Base-by-base conservation (phyloP, 108 stramenopile species). In the Chaetoceros muelleri region DNA sequence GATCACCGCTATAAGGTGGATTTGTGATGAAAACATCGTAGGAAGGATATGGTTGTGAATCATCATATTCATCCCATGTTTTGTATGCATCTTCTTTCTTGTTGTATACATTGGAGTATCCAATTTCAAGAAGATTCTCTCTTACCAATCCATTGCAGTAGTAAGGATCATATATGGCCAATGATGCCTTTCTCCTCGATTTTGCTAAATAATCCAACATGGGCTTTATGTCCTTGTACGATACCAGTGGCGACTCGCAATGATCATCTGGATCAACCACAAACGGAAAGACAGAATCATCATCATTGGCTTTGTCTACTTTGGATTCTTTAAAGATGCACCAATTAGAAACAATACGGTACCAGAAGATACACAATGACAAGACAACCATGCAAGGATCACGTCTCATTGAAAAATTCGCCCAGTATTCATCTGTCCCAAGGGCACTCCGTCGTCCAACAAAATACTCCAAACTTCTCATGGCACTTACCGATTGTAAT, bases 101-200 rank as follows among this genome's bases (percentile, higher is more conserved):
- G 58, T 97, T 96, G 72, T 86, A 78, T 24, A 97, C 94, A 48
- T 86, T 73, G 29, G 66, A 64, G 65, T 94, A 98, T 20, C 97
- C 97, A 52, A 99, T 65, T 5, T 72, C 52, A 5, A 54, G 52
- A 45, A 99, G 67, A 54, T 90, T 80, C 3, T 58, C 55, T 0
- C 73, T 61, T 2, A 97, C 93, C 3, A 76, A 72, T 22, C 98
- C 98, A 59, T 95, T 80, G 69, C 98, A 99, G 70, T 69, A 99
- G 74, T 97, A 99, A 2, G 98, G 98, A 72, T 99, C 95, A 62
- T 98, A 99, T 45, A 99, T 90, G 44, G 26, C 48, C 51, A 88
- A 48, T 0, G 34, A 58, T 19, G 18, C 30, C 40, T 44, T 61
- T 24, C 19, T 50, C 34, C 13, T 13, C 13, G 31, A 62, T 44